Conservation (phyloP, 805 yeast species). For the Cyberlindnera xishuangbannaensis region DNA sequence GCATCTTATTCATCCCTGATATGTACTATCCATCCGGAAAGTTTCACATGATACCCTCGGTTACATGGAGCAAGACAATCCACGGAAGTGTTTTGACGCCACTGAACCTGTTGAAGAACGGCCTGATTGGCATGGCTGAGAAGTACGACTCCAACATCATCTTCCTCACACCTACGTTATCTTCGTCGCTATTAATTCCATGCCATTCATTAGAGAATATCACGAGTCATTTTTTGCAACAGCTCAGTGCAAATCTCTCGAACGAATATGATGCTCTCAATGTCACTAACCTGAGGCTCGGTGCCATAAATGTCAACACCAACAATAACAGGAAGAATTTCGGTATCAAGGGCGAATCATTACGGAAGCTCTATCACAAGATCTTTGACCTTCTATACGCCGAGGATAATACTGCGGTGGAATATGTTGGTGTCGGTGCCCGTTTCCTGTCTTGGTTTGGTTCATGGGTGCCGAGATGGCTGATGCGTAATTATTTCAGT, state of each 20-base stretch:
- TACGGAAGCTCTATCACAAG: constrained; percentile 18
- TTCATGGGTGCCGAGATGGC: constrained; percentile 19
- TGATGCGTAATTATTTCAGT: constrained; percentile 13
- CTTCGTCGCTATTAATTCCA: constrained; percentile 48
- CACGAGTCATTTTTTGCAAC: constrained; percentile 38
- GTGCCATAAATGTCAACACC: constrained; percentile 37
- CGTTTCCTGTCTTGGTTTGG: constrained; percentile 17
- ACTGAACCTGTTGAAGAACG: constrained; percentile 46
- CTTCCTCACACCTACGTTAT: constrained; percentile 49
- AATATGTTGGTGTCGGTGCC: constrained; percentile 23
- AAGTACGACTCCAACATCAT: constrained; percentile 44
- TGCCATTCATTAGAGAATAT: constrained; percentile 61
- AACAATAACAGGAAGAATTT: constrained; percentile 20
- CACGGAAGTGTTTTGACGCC: constrained; percentile 43
- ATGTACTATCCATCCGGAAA: constrained; percentile 65
- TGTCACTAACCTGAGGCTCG: constrained; percentile 39
- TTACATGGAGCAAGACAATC: constrained; percentile 45
- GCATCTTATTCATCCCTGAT: constrained; percentile 66
- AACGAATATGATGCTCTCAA: constrained; percentile 36
- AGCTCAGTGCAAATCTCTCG: constrained; percentile 33
- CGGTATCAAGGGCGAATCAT: constrained; percentile 20
- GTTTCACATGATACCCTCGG: constrained; percentile 45
- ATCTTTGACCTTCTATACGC: constrained; percentile 22
- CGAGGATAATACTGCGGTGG: constrained; percentile 13
- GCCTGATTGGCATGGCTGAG: constrained; percentile 49